Evolutionary conservation across 179 eudicot genomes (phyloP).

Genomic region (Corrigiola litoralis): DNA sequence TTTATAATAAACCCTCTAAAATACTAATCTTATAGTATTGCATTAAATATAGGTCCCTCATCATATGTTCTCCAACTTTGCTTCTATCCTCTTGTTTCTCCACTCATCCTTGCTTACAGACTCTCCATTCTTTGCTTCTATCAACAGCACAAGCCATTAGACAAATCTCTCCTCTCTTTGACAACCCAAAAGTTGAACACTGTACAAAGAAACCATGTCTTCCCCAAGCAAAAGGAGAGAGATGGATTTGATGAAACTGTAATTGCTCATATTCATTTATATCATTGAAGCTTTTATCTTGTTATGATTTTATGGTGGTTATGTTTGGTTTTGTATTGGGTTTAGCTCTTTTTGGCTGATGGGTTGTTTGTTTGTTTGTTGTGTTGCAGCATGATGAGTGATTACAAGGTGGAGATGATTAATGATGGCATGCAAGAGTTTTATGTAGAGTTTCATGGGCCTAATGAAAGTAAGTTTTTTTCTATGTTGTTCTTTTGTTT

Average conservation of each 20-base stretch:
- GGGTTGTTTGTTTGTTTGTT: neutral
- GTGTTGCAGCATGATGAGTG: conserved; percentile 64
- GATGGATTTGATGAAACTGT: conserved; percentile 89
- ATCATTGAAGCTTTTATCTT: neutral
- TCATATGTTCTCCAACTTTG: neutral
- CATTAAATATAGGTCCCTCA: neutral
- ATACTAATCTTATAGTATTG: neutral
- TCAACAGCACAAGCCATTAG: conserved; percentile 7
- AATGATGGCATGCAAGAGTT: conserved; percentile 72
- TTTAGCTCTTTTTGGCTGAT: neutral
- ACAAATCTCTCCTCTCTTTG: conserved; percentile 7
- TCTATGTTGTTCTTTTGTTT: neutral
- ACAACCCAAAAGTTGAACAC: conserved; percentile 1
- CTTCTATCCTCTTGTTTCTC: conserved; percentile 9
- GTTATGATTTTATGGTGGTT: neutral
- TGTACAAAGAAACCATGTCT: conserved; percentile 45
- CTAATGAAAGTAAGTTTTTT: conserved; percentile 43
- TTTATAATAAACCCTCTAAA: too few species aligned
- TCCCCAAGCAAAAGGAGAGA: conserved; percentile 85
- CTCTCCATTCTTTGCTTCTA: conserved; percentile 16
- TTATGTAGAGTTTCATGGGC: conserved; percentile 68
- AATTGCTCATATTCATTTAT: neutral
- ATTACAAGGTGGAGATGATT: conserved; percentile 75
- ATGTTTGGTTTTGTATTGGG: neutral
- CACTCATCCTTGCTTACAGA: conserved; percentile 3